Conservation (phyloP, 2,329 filamentous ascomycete species). For the Aspergillus novoparasiticus region DNA sequence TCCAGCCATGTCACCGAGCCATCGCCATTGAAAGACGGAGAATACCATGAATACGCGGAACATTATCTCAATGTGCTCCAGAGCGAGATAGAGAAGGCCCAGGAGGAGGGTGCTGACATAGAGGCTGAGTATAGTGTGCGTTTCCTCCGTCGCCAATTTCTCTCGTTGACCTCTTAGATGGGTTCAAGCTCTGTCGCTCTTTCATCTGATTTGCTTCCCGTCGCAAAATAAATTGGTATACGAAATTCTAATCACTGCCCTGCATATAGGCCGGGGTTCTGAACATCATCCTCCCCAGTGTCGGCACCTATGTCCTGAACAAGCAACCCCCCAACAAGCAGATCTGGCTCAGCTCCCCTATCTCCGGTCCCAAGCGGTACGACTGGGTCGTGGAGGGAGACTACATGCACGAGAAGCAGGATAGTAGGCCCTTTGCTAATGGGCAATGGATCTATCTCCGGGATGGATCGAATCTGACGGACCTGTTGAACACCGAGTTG, state of each 20-base stretch:
- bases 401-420: conserved; percentile 76
- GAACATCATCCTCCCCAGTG: conserved; percentile 68
- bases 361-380: conserved; percentile 89
- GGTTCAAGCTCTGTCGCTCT: not conserved
- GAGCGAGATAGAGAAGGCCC: conserved; percentile 67
- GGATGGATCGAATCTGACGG: conserved; percentile 74
- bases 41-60: conserved; percentile 80
- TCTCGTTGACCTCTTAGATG: not conserved
- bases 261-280: conserved; percentile 77
- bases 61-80: conserved; percentile 67
- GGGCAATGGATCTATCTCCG: conserved; percentile 87
- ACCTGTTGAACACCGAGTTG: conserved; percentile 75
- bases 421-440: conserved; percentile 51
- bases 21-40: conserved; percentile 65
- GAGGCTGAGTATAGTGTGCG: conserved; percentile 89
- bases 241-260: not conserved
- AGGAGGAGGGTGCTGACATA: conserved; percentile 71
- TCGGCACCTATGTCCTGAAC: conserved; percentile 91
- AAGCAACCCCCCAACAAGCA: conserved; percentile 98
- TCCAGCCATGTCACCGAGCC: conserved; percentile 53
- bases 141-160: conserved; percentile 19
- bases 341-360: conserved; percentile 93
- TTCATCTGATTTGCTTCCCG: no score
- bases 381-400: conserved; percentile 80
- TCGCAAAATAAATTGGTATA: no score